Percentiles rank a stretch among this genome's conserved stretches.
These are phyloP conservation scores for Sutorius eximius DNA, from an alignment of 1,284 basidiomycete species.

Conservation along the genomic window DNA sequence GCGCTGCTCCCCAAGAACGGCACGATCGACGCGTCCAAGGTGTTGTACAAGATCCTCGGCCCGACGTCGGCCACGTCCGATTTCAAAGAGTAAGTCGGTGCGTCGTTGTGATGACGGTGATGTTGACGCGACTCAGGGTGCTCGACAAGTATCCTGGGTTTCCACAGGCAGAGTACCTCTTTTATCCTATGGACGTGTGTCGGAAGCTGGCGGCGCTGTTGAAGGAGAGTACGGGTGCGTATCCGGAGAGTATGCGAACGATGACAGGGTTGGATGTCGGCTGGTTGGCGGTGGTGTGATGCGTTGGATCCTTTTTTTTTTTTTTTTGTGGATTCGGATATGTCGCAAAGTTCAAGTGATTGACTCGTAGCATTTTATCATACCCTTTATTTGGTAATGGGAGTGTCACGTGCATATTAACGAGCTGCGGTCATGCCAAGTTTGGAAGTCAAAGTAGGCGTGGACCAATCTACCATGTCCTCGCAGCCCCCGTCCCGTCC, in stretches of 20 bases:
- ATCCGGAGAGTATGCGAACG: conserved; percentile 68
- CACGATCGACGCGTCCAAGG: conserved; percentile 68
- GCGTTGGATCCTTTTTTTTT: neutral
- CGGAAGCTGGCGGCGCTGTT: conserved; percentile 63
- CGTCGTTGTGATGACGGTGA: neutral
- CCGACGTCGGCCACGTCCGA: conserved; percentile 52
- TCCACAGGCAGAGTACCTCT: conserved; percentile 78
- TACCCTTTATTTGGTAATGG: neutral
- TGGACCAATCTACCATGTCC: conserved; percentile 15
- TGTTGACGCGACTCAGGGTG: conserved; percentile 40
- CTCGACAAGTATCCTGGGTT: conserved; percentile 73
- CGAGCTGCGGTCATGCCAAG: conserved; percentile 9
- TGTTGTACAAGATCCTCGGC: conserved; percentile 70
- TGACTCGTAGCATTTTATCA: neutral
- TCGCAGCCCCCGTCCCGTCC: conserved; percentile 20
- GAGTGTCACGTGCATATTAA: conserved; percentile 6
- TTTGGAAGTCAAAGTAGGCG: conserved; percentile 13
- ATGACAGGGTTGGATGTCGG: conserved; percentile 81
- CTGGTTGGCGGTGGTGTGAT: conserved; percentile 53
- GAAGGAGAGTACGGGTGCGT: conserved; percentile 70
- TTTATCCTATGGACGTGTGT: conserved; percentile 74
- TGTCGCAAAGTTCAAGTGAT: neutral
- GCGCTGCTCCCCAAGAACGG: conserved; percentile 62
- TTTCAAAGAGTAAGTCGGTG: conserved; percentile 52
- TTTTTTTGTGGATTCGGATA: neutral